A percentile compares a stretch with the other conserved stretches of the same genome.
Conservation (phyloP, 441 rosid species). For the Aquilaria agallochum region DNA sequence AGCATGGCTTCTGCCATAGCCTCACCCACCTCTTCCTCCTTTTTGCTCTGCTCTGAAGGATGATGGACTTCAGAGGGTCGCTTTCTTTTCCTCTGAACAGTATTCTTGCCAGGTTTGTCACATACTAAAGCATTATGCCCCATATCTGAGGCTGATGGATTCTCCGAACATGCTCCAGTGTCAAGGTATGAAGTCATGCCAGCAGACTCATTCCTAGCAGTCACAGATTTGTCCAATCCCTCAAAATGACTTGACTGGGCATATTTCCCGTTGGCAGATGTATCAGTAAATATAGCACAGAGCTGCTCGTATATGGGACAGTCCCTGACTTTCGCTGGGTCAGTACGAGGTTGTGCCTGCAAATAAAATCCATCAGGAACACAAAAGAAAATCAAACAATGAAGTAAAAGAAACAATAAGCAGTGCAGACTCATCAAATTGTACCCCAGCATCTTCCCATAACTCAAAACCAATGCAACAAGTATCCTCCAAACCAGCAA, state of each 20-base stretch:
- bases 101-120: conserved; percentile 23
- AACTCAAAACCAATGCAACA: conserved; percentile 62
- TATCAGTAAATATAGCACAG: conserved; percentile 58
- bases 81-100: conserved; percentile 48
- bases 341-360: conserved; percentile 47
- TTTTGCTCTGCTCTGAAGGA: conserved; percentile 22
- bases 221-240: conserved; percentile 45
- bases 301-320: conserved; percentile 74
- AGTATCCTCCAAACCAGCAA: conserved; percentile 43
- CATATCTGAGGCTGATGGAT: conserved; percentile 24
- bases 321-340: conserved; percentile 52
- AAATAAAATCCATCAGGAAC: conserved; percentile 22
- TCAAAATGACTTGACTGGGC: conserved; percentile 93
- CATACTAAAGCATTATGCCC: conserved; percentile 11
- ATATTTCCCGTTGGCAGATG: conserved; percentile 62
- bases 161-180: conserved; percentile 25
- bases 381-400: neutral
- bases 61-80: conserved; percentile 29
- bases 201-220: conserved; percentile 20
- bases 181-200: conserved; percentile 22
- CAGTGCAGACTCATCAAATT: neutral
- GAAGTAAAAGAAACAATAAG: conserved; percentile 4
- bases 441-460: conserved; percentile 77
- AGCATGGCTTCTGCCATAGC: conserved; percentile 60
- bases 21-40: conserved; percentile 35